Evolutionary conservation across 2,329 filamentous ascomycete genomes (phyloP).

Genomic region (Penicillium brasilianum): DNA sequence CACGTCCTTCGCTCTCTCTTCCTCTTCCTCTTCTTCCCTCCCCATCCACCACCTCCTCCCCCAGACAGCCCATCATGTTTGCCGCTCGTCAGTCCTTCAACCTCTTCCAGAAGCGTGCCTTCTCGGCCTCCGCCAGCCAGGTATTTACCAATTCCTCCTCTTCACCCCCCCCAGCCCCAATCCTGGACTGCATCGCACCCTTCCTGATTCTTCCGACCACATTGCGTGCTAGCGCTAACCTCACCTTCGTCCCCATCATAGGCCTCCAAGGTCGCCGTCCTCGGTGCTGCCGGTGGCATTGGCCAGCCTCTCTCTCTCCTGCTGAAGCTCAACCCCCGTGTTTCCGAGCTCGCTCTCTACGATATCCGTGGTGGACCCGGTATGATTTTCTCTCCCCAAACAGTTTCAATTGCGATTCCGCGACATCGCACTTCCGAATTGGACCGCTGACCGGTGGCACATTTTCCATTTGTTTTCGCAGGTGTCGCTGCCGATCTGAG

Average conservation of each 20-base stretch:
- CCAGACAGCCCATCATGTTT: conserved; percentile 67
- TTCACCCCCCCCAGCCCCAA: conserved; percentile 15
- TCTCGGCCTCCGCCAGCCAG: conserved; percentile 78
- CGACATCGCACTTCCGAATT: conserved; percentile 1
- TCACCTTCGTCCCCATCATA: conserved; percentile 45
- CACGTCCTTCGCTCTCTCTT: conserved; percentile 13
- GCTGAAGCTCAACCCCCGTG: conserved; percentile 97
- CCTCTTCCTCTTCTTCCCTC: conserved; percentile 19
- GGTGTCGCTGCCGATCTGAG: conserved; percentile 98
- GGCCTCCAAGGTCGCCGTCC: conserved; percentile 96
- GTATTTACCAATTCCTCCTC: conserved; percentile 60
- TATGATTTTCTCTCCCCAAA: conserved; percentile 49
- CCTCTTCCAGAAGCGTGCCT: conserved; percentile 74
- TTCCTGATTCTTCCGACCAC: conserved; percentile 9
- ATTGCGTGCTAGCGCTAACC: conserved; percentile 20
- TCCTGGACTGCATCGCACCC: neutral
- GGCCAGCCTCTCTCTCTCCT: conserved; percentile 97
- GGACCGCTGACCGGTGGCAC: neutral
- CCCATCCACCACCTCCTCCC: conserved; percentile 14
- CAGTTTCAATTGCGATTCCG: conserved; percentile 1
- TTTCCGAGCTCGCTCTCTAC: conserved; percentile 93
- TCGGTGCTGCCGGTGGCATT: conserved; percentile 97
- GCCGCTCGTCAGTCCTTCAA: conserved; percentile 63
- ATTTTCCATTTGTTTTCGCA: conserved; percentile 43
- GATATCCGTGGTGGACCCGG: conserved; percentile 94